These are phyloP conservation scores for Cucurbita moschata DNA, from an alignment of 306 rosid genomes.

Conservation along the genomic window DNA sequence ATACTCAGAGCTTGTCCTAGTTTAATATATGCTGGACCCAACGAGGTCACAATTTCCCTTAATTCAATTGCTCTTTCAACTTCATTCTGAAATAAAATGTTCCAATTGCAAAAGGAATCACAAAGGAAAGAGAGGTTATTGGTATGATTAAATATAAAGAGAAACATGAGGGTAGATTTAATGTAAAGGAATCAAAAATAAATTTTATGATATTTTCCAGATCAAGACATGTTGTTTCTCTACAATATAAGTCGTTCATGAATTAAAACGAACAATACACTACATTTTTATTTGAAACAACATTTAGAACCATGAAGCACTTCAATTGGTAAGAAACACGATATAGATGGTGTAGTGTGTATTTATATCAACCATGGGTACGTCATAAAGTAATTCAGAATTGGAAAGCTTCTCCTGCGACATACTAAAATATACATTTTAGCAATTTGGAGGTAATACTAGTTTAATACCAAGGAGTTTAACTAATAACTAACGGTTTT, in stretches of 20 bases:
- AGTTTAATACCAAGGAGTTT: neutral
- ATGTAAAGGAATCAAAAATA: neutral
- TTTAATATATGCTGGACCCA: slow-evolving; percentile 98
- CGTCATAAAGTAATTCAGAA: neutral
- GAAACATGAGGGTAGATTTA: neutral
- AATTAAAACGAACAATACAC: neutral
- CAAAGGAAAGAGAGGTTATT: neutral
- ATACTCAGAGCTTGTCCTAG: slow-evolving; percentile 99
- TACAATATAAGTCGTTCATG: neutral
- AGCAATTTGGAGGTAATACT: neutral
- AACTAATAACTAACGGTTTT: neutral
- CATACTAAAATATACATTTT: neutral
- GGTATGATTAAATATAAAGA: neutral
- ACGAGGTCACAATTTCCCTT: slow-evolving; percentile 92
- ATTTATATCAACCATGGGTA: neutral
- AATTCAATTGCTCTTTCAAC: slow-evolving; percentile 89
- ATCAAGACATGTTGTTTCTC: neutral
- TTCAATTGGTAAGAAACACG: neutral
- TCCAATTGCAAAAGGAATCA: neutral
- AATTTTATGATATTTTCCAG: neutral
- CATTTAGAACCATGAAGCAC: neutral
- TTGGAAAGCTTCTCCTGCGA: neutral
- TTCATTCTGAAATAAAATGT: slow-evolving; percentile 55
- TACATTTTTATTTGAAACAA: neutral
- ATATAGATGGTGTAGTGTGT: neutral